These are phyloP conservation scores for Pythium pyrilobum DNA, from an alignment of 352 stramenopile genomes.

Conservation along the genomic window DNA sequence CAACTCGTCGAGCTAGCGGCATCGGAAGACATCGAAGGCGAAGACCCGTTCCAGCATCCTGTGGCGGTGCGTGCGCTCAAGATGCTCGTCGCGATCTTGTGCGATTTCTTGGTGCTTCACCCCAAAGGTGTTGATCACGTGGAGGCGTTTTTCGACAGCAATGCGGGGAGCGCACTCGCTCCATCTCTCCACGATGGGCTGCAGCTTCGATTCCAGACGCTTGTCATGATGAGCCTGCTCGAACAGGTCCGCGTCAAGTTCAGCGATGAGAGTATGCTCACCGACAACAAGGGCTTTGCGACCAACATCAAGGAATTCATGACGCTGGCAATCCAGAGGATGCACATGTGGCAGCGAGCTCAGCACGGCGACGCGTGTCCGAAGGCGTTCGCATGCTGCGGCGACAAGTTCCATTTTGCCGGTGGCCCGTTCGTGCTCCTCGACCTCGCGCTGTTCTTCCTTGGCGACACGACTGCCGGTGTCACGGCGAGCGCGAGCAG, in stretches of 20 bases:
- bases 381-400: slow-evolving; percentile 37
- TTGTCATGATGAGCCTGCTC: slow-evolving; percentile 47
- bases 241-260: slow-evolving; percentile 46
- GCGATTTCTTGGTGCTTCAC: slow-evolving; percentile 43
- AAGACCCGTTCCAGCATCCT: slow-evolving; percentile 55
- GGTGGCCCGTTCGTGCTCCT: slow-evolving; percentile 45
- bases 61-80: slow-evolving; percentile 31
- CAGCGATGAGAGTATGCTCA: slow-evolving; percentile 33
- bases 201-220: slow-evolving; percentile 42
- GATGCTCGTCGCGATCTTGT: slow-evolving; percentile 44
- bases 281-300: slow-evolving; percentile 46
- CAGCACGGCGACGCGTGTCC: slow-evolving; percentile 63
- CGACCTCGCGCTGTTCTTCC: slow-evolving; percentile 54
- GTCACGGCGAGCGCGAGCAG: slow-evolving; percentile 18
- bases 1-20: slow-evolving; percentile 41
- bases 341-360: slow-evolving; percentile 62
- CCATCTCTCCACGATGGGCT: slow-evolving; percentile 43
- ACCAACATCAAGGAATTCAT: slow-evolving; percentile 59
- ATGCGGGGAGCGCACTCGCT: slow-evolving; percentile 26
- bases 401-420: slow-evolving; percentile 42
- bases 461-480: slow-evolving; percentile 41
- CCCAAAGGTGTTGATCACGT: slow-evolving; percentile 45
- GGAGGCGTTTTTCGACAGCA: slow-evolving; percentile 42
- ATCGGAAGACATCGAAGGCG: slow-evolving; percentile 23
- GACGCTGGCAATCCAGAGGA: slow-evolving; percentile 44